Evolutionary conservation across 1,139 yeast species (phyloP), one percentile per base, ranked within the genome.

Genomic region (Saccharomyces hybrid): DNA sequence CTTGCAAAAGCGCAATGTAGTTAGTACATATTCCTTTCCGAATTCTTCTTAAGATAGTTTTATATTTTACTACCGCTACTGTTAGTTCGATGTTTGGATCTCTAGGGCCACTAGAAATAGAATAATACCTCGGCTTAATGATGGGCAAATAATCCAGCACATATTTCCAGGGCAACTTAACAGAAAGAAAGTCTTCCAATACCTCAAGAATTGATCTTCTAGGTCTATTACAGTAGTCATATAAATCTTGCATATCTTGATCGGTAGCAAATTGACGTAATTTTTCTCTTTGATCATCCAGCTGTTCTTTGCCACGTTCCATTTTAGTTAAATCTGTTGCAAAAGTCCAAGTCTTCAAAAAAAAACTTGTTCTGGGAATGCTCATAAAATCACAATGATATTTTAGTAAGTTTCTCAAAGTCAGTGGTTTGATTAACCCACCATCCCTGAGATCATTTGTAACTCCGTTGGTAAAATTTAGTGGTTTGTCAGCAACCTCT

Each of bases 161-260:
- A 64, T 86, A 85, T 52, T 81, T 83, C 44, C 87, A 67, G 0
- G 99, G 98, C 28, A 93, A 82, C 50, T 71, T 76, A 48, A 93
- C 75, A 8, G 88, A 79, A 58, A 79, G 81, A 66, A 93, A 93
- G 67, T 93, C 99, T 51, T 82, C 77, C 9, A 93, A 70, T 0
- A 89, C 88, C 68, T 93, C 99, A 28, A 89, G 69, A 7, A 91
- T 79, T 57, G 96, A 90, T 61, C 99, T 73, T 60, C 97, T 78
- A 8, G 99, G 97, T 58, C 98, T 75, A 66, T 89, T 87, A 14
- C 96, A 95, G 69, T 93, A 93, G 67, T 93, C 84, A 67, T 84
- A 91, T 48, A 91, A 71, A 56, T 88, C 97, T 63, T 91, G 91
- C 52, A 78, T 74, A 51, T 87, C 90, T 53, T 84, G 82, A 53